Base-by-base conservation (phyloP, 1,284 basidiomycete genomes). In the Ganoderma boninense region DNA sequence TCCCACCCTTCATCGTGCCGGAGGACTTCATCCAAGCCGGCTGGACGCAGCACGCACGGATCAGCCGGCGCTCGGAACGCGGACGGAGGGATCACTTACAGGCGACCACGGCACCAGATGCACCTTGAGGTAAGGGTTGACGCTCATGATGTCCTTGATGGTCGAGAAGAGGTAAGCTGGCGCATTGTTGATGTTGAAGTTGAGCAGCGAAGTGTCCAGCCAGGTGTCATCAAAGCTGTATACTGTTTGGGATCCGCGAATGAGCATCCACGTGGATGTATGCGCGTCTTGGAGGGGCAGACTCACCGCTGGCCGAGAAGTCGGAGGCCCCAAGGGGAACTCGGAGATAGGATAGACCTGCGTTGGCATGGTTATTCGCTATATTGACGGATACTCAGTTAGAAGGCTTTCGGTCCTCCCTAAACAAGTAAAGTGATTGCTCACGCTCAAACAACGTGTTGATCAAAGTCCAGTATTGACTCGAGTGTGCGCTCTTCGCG, bases 21-120 rank as follows among this genome's bases (percentile, higher is more conserved):
- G 80, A 83, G 65, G 77, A 78, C 74, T 87, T 88, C 86, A 87
- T 87, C 87, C 87, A 88, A 14, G 79, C 86, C 3, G 87, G 87
- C 86, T 87, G 66, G 42, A 65, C 11, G 38, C 40, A 40, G 44
- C 65, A 32, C 16, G 18, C 14, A 57, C 6, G 32, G 38, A 29
- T 42, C 35, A 67, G 29, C 23, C 38, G 32, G n/a, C 35, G 32
- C 23, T 13, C 13, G 29, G 2, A 42, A 52, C n/a, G 13, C 5
- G 38, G 13, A 10, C 16, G 26, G 32, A 3, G 56, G 14, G 29
- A 46, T 20, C n/a, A 77, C 82, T 71, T 70, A 87, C 86, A 13
- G 86, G 85, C 67, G 86, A 87, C 87, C 87, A 88, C 1, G 87
- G 87, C 40, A 86, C 46, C 16, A 87, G 69, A 63, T 87, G 84